phyloP scores from a whole-genome alignment of 148 eudicot species.

The Talinum fruticosum region DNA sequence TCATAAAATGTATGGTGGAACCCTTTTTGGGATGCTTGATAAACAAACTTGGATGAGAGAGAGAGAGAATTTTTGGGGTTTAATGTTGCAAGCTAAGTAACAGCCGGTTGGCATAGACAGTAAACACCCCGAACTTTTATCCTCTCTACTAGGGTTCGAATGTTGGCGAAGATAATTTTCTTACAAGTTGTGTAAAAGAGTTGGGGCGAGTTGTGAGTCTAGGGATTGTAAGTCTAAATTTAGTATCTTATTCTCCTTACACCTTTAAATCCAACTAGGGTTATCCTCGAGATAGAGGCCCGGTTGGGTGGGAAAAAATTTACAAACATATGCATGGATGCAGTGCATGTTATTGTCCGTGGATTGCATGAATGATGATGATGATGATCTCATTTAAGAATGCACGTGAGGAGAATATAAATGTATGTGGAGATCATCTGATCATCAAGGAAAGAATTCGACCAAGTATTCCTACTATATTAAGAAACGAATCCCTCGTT shows the following conservation, averaged over 20 bases:
- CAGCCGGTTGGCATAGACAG: no score
- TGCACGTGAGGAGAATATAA: not conserved
- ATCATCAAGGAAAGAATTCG: not conserved
- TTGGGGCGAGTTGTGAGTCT: no score
- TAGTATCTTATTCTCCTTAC: no score
- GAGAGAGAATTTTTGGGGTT: conserved; percentile 1
- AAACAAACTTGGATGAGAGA: not conserved
- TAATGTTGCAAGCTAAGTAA: not conserved
- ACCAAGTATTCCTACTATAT: not conserved
- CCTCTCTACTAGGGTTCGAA: no score
- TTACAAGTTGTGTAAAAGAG: no score
- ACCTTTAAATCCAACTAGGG: no score
- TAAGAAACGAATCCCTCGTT: not conserved
- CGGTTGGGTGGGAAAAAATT: no score
- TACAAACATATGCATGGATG: not conserved
- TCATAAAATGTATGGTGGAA: not conserved
- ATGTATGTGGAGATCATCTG: not conserved
- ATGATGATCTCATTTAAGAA: not conserved
- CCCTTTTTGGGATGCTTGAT: not conserved
- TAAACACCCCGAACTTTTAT: no score
- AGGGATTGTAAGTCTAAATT: no score
- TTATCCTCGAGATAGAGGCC: no score
- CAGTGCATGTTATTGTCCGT: no score
- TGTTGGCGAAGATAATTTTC: no score
- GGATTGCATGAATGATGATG: not conserved